These are phyloP conservation scores for Aureobasidium subglaciale DNA, from an alignment of 2,329 filamentous ascomycete species.

Conservation along the genomic window DNA sequence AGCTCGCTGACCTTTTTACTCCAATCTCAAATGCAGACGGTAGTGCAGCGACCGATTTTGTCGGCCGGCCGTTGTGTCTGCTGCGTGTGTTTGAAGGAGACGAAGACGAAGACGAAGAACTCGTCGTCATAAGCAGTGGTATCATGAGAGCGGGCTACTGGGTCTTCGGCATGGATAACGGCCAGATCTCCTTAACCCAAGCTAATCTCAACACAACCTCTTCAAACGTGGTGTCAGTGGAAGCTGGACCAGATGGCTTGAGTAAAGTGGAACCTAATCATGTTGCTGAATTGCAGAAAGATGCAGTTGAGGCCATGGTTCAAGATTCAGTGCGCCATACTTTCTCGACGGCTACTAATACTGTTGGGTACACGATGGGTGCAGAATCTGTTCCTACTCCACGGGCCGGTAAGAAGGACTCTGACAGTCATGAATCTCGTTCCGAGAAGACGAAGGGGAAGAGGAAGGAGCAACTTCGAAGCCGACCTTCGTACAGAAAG, in stretches of 20 bases:
- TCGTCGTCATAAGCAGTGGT: slow-evolving; percentile 25
- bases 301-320: neutral
- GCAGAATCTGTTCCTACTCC: neutral
- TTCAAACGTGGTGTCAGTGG: neutral
- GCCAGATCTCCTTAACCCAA: slow-evolving; percentile 28
- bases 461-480: too few species aligned
- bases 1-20: neutral
- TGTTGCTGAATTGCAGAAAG: neutral
- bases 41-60: neutral
- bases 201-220: slow-evolving; percentile 15
- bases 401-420: too few species aligned
- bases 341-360: neutral
- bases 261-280: neutral
- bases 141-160: slow-evolving; percentile 30
- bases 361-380: neutral
- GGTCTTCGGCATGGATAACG: slow-evolving; percentile 31
- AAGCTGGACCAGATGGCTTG: neutral
- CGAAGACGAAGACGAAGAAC: too few species aligned
- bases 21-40: neutral
- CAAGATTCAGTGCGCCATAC: neutral
- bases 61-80: neutral
- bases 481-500: too few species aligned
- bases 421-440: too few species aligned
- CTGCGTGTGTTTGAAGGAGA: neutral
- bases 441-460: too few species aligned